phyloP scores from a whole-genome alignment of 805 yeast genomes.

The Wickerhamomyces sydowiorum region DNA sequence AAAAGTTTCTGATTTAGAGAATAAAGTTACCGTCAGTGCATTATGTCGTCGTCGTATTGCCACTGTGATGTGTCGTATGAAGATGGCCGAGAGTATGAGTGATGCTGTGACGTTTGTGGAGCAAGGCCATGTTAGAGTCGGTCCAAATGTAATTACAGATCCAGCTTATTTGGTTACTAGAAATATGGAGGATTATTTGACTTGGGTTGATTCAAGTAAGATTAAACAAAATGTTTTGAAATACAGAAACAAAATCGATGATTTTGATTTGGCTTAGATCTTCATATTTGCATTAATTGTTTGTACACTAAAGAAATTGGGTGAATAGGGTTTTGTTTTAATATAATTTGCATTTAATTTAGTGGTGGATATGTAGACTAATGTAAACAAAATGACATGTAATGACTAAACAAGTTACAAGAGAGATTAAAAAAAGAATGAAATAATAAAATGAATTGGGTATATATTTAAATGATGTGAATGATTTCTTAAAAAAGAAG shows the following conservation, averaged over 20 bases:
- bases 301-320: background rate
- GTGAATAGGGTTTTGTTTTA: background rate
- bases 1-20: constrained; percentile 88
- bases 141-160: constrained; percentile 92
- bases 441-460: no score
- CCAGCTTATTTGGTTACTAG: constrained; percentile 93
- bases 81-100: constrained; percentile 83
- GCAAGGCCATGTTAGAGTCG: constrained; percentile 97
- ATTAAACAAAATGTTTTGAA: constrained; percentile 84
- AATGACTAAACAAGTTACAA: no score
- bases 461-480: background rate
- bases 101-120: constrained; percentile 92
- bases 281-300: background rate
- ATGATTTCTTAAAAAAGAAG: background rate
- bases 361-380: no score
- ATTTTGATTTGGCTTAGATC: constrained; percentile 41
- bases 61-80: constrained; percentile 88
- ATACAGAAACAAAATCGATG: constrained; percentile 72
- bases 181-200: constrained; percentile 91
- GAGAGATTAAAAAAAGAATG: no score
- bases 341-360: no score
- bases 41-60: constrained; percentile 88
- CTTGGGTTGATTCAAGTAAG: constrained; percentile 97
- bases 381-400: no score
- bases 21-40: constrained; percentile 87